These are phyloP conservation scores for Naegleria lovaniensis DNA, from an alignment of 208 protist species.

Conservation along the genomic window DNA sequence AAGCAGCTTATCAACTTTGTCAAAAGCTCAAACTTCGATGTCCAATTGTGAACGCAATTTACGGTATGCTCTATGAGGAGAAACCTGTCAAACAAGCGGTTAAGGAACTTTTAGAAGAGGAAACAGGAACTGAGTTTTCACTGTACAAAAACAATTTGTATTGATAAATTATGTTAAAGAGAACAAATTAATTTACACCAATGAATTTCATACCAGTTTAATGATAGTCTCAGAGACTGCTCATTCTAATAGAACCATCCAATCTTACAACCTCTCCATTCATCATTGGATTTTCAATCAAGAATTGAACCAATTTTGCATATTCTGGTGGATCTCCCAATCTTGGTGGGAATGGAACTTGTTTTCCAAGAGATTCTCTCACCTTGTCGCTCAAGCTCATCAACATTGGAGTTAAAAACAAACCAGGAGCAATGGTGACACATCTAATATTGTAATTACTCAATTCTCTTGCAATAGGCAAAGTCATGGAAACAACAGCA, in stretches of 20 bases:
- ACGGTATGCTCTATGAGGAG: conserved; percentile 30
- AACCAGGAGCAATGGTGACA: conserved; percentile 60
- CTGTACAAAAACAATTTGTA: not conserved
- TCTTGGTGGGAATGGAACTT: conserved; percentile 59
- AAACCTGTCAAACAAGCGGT: conserved; percentile 33
- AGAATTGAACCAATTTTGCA: conserved; percentile 51
- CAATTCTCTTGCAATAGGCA: conserved; percentile 58
- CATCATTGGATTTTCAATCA: conserved; percentile 65
- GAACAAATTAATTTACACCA: too few relatives aligned
- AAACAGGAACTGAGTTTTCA: not conserved
- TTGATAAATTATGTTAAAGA: too few relatives aligned
- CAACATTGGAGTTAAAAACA: conserved; percentile 67
- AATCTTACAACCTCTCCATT: conserved; percentile 58
- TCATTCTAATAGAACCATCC: conserved; percentile 40
- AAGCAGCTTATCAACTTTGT: not conserved
- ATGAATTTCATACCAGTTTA: too few relatives aligned
- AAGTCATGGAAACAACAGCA: conserved; percentile 60
- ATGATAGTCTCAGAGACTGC: not conserved
- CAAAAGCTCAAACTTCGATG: not conserved
- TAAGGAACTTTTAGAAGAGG: conserved; percentile 11
- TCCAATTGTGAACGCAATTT: conserved; percentile 29
- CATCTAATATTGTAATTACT: conserved; percentile 57
- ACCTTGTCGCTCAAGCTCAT: conserved; percentile 34
- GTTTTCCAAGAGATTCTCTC: conserved; percentile 42
- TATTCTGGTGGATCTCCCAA: conserved; percentile 63